Percentiles rank a stretch among this genome's conserved stretches.
phyloP scores from a whole-genome alignment of 305 asterid genomes.

The Fraxinus sp. region DNA sequence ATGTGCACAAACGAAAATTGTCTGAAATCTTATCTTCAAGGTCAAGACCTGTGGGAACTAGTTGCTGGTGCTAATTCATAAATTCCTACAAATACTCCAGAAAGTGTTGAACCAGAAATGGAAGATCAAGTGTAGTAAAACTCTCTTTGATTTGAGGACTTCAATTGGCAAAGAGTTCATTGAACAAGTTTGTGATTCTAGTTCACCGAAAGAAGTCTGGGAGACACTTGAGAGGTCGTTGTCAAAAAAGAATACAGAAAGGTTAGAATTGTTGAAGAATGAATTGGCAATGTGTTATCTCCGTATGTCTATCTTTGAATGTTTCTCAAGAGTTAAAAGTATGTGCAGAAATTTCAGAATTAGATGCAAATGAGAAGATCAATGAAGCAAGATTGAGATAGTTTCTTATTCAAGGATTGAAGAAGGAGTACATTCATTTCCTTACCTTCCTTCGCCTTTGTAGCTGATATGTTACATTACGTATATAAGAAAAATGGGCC shows the following conservation, averaged over 20 bases:
- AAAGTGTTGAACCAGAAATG: constrained; percentile 10
- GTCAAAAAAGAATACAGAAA: no score
- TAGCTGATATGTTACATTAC: no score
- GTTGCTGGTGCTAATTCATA: neutral
- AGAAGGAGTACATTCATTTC: neutral
- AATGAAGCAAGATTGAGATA: no score
- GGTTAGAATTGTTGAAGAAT: constrained; percentile 18
- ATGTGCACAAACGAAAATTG: neutral
- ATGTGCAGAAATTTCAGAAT: constrained; percentile 11
- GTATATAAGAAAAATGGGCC: no score
- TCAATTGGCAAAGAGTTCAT: constrained; percentile 16
- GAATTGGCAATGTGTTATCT: neutral
- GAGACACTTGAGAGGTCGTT: neutral
- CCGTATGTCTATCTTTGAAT: constrained; percentile 13
- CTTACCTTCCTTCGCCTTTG: no score
- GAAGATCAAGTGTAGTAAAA: constrained; percentile 19
- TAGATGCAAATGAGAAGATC: neutral
- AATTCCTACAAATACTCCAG: neutral
- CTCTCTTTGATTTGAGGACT: neutral
- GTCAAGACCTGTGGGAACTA: neutral
- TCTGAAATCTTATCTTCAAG: neutral
- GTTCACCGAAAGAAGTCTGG: neutral
- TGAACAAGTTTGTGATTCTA: constrained; percentile 5
- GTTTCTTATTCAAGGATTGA: no score
- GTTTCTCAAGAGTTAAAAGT: constrained; percentile 17